Percentiles rank a stretch among this genome's conserved stretches.
Conservation (phyloP, 148 eudicot species). For the Salicornia ramosissima region DNA sequence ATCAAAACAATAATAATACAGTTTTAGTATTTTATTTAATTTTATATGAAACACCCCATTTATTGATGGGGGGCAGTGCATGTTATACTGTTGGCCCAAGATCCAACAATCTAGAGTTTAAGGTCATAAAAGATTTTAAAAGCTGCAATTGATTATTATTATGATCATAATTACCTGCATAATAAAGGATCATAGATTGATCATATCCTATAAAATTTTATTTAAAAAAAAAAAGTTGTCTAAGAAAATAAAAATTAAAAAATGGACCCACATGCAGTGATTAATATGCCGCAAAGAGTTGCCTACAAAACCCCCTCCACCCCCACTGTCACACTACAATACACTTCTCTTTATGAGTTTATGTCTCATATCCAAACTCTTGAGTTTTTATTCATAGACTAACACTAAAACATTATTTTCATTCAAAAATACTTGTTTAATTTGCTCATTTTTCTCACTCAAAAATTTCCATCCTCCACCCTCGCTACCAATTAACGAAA, state of each 20-base stretch:
- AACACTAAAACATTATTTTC: too few relatives aligned
- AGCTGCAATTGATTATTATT: neutral
- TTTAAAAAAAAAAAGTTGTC: too few relatives aligned
- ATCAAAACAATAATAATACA: neutral
- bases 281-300: constrained; percentile 16
- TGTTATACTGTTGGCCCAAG: constrained; percentile 27
- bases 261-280: constrained; percentile 23
- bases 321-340: constrained; percentile 18
- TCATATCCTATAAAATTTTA: constrained; percentile 2
- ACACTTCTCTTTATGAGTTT: neutral
- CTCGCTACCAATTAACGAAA: neutral
- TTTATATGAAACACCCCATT: neutral
- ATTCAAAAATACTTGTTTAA: too few relatives aligned
- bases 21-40: constrained; percentile 13
- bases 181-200: constrained; percentile 22
- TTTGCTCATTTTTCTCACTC: neutral
- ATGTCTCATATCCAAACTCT: too few relatives aligned
- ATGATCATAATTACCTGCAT: constrained; percentile 19
- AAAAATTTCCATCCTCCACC: neutral
- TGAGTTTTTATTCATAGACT: too few relatives aligned
- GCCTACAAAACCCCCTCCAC: constrained; percentile 24
- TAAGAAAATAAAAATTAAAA: too few relatives aligned
- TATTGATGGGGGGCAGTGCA: constrained; percentile 27
- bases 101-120: constrained; percentile 26
- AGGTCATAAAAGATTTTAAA: constrained; percentile 17